Evolutionary conservation across 169 alveolate genomes (phyloP).

Genomic region (Toxoplasma gondii): DNA sequence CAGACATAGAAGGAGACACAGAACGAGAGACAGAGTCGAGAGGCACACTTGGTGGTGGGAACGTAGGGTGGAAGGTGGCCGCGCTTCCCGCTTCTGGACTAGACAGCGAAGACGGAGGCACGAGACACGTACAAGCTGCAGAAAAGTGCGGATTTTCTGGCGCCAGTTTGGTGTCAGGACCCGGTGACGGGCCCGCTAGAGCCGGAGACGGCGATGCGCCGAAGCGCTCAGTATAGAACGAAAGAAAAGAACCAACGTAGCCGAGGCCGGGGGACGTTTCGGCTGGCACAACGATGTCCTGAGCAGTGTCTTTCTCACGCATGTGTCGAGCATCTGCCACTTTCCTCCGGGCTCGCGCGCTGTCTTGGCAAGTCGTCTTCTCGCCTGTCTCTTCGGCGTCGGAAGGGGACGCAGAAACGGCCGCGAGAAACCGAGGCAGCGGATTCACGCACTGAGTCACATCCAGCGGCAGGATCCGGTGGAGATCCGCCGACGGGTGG

Average conservation of each 20-base stretch:
- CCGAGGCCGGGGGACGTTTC: neutral
- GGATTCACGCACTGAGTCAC: slow-evolving; percentile 2
- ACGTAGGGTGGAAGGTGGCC: neutral
- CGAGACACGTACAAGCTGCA: neutral
- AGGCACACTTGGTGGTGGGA: neutral
- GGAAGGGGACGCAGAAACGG: neutral
- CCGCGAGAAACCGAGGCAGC: neutral
- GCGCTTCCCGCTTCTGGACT: neutral
- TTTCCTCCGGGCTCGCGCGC: neutral
- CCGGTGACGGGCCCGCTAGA: neutral
- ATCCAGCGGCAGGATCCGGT: neutral
- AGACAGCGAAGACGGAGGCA: neutral
- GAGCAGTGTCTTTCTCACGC: neutral
- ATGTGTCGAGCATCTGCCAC: neutral
- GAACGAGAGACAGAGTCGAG: neutral
- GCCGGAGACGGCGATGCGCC: neutral
- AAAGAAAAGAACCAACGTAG: neutral
- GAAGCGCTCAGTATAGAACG: neutral
- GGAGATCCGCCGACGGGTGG: neutral
- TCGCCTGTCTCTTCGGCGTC: neutral
- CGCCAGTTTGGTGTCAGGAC: neutral
- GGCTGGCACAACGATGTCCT: neutral
- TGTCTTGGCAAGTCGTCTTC: too few species aligned
- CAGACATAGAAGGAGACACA: neutral
- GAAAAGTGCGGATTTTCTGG: neutral